Evolutionary conservation across 306 rosid species (phyloP).

Genomic region (Quercus agrifolia): DNA sequence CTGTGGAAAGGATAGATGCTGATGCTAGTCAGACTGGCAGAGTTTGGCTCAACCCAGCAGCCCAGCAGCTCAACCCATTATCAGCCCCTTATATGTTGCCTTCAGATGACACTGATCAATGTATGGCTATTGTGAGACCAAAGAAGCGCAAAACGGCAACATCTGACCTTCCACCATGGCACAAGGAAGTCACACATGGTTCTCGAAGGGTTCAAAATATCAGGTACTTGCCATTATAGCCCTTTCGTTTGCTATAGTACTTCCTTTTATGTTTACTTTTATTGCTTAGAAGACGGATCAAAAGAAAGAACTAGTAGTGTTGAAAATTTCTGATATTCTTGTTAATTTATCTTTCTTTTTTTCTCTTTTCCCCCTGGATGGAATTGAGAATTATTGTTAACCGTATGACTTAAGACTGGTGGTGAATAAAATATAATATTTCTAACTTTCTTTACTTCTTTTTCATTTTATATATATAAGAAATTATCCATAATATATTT

Average conservation of each 20-base stretch:
- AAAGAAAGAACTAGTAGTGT: background rate
- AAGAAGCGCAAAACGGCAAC: conserved; percentile 45
- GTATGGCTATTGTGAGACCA: conserved; percentile 24
- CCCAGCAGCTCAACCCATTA: conserved; percentile 18
- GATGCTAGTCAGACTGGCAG: conserved; percentile 33
- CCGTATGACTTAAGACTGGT: background rate
- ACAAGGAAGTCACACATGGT: conserved; percentile 37
- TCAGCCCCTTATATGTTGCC: conserved; percentile 20
- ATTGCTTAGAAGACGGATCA: background rate
- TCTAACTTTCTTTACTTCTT: background rate
- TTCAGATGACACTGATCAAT: conserved; percentile 22
- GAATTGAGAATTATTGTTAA: no score
- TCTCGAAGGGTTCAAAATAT: conserved; percentile 34
- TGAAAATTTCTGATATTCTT: background rate
- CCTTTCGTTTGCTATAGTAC: background rate
- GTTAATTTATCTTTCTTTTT: background rate
- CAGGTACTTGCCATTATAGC: conserved; percentile 31
- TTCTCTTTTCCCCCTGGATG: no score
- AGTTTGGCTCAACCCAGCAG: conserved; percentile 29
- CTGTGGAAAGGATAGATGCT: conserved; percentile 26
- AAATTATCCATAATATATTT: background rate
- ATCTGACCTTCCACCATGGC: conserved; percentile 44
- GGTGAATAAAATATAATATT: background rate
- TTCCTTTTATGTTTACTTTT: background rate
- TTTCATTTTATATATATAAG: background rate